Percentiles rank a stretch among this genome's conserved stretches.
phyloP scores from a whole-genome alignment of 148 eudicot genomes.

The Cornus controversa region DNA sequence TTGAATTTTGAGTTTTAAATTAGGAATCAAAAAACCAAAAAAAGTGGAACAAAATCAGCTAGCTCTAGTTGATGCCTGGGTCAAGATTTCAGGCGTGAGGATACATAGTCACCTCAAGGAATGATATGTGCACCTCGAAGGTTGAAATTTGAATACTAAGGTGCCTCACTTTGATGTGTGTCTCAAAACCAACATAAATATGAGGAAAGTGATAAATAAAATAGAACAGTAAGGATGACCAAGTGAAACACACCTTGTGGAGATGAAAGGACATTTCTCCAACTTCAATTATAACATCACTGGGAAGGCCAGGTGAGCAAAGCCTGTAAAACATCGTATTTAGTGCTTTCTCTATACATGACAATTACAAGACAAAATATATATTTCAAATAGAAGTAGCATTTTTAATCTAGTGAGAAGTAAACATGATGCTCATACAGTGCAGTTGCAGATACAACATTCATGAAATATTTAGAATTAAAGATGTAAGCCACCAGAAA shows the following conservation, averaged over 20 bases:
- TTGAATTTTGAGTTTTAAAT: no score
- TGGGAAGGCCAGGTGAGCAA: slow-evolving; percentile 50
- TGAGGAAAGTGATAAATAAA: not conserved
- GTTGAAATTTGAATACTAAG: not conserved
- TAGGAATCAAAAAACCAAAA: no score
- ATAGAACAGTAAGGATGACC: not conserved
- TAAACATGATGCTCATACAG: not conserved
- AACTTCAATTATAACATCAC: slow-evolving; percentile 48
- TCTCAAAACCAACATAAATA: not conserved
- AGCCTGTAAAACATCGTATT: slow-evolving; percentile 29
- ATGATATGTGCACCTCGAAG: not conserved
- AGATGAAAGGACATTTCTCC: slow-evolving; percentile 47
- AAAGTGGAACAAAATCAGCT: no score
- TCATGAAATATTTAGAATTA: not conserved
- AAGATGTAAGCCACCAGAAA: not conserved
- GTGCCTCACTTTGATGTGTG: not conserved
- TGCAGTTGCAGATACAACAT: not conserved
- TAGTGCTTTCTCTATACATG: not conserved
- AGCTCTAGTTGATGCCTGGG: not conserved
- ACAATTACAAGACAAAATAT: not conserved
- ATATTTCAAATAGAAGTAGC: not conserved
- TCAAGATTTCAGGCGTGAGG: not conserved
- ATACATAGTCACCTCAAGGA: not conserved
- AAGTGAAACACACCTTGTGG: slow-evolving; percentile 35
- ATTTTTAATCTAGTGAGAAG: not conserved